Conservation (phyloP, 352 stramenopile genomes). For the Globisporangium cylindrosporum region DNA sequence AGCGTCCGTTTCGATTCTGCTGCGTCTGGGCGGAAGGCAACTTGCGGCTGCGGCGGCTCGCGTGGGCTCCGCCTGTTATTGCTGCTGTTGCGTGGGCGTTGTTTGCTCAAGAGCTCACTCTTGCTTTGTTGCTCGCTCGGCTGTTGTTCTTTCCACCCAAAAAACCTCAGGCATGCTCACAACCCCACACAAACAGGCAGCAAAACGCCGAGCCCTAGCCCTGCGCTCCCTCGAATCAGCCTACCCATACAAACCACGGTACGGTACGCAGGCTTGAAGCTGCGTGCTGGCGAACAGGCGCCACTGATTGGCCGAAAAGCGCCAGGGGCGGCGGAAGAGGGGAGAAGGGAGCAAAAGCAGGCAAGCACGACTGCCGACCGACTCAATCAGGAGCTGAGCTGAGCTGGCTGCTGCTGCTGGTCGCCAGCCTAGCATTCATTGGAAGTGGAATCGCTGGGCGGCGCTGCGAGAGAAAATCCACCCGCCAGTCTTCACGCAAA, state of each 20-base stretch:
- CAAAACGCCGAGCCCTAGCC: background rate
- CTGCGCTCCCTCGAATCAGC: background rate
- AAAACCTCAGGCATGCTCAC: background rate
- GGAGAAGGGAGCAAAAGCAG: background rate
- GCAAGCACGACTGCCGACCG: conserved; percentile 8
- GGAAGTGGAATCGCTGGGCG: too few relatives aligned
- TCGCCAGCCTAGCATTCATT: background rate
- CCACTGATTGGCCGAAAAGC: background rate
- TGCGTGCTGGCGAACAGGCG: background rate
- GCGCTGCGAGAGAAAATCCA: conserved; percentile 1
- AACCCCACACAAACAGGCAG: conserved; percentile 2
- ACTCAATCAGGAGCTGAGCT: background rate
- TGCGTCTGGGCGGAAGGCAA: conserved; percentile 3
- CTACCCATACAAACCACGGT: conserved; percentile 1
- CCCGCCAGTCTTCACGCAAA: background rate
- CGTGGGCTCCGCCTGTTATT: background rate
- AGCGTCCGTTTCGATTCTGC: conserved; percentile 12
- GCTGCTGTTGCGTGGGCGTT: background rate
- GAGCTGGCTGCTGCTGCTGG: background rate
- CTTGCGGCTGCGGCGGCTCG: background rate
- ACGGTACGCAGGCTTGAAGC: conserved; percentile 5
- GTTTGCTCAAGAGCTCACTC: background rate
- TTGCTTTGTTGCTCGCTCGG: background rate
- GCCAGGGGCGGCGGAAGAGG: background rate
- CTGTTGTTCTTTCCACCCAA: conserved; percentile 3